phyloP scores from a whole-genome alignment of 805 yeast genomes.

The Henningerozyma blattae region DNA sequence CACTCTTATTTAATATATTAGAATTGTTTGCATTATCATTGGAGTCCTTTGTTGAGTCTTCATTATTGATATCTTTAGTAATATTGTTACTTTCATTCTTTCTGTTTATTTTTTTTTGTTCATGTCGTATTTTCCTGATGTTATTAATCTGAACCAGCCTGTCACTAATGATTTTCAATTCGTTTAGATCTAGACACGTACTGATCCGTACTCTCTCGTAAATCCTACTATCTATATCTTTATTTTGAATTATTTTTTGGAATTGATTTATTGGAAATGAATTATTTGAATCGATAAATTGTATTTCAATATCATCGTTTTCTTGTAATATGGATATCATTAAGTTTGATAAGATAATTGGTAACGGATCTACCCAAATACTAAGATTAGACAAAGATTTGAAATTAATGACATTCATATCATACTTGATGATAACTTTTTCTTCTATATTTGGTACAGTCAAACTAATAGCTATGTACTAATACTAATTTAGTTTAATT shows the following conservation, averaged over 20 bases:
- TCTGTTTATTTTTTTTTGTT: background rate
- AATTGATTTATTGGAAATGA: constrained; percentile 20
- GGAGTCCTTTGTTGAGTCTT: background rate
- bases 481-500: too few relatives aligned
- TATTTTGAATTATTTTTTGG: constrained; percentile 9
- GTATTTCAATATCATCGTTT: constrained; percentile 5
- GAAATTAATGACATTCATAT: too few relatives aligned
- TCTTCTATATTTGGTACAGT: too few relatives aligned
- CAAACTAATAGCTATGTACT: too few relatives aligned
- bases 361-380: background rate
- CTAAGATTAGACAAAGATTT: too few relatives aligned
- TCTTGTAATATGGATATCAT: background rate
- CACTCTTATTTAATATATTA: background rate
- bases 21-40: background rate
- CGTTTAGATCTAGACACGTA: constrained; percentile 18
- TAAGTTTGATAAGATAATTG: background rate
- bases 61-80: constrained; percentile 1
- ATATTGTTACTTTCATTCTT: background rate
- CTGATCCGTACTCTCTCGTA: constrained; percentile 20
- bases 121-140: background rate
- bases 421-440: too few relatives aligned
- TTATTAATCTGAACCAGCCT: constrained; percentile 7
- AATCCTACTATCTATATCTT: constrained; percentile 5
- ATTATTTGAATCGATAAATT: constrained; percentile 21
- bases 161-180: constrained; percentile 8